Conservation (phyloP, 2,329 filamentous ascomycete species). For the Colletotrichum trifolii region DNA sequence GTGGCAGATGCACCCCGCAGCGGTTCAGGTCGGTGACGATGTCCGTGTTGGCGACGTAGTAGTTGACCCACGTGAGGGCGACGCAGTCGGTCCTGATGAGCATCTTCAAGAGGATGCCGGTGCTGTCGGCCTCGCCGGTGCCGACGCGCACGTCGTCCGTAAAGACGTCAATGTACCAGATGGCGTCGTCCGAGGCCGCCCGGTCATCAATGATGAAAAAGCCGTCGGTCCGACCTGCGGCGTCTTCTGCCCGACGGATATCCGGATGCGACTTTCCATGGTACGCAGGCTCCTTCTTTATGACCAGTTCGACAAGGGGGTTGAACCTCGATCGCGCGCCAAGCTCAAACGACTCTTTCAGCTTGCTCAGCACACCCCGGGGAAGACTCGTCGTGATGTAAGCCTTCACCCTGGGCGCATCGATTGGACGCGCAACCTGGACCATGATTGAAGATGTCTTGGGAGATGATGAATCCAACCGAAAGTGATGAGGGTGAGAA, state of each 20-base stretch:
- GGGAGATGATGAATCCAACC: no score
- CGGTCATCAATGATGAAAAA: slow-evolving; percentile 40
- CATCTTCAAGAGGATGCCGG: slow-evolving; percentile 39
- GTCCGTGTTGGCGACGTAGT: slow-evolving; percentile 39
- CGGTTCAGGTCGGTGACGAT: slow-evolving; percentile 39
- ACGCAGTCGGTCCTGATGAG: slow-evolving; percentile 38
- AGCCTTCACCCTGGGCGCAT: background rate
- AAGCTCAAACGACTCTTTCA: slow-evolving; percentile 39
- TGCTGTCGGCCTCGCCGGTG: slow-evolving; percentile 32
- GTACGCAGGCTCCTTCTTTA: slow-evolving; percentile 38
- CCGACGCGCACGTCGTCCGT: slow-evolving; percentile 37
- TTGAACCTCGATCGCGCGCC: slow-evolving; percentile 38
- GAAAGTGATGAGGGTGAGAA: no score
- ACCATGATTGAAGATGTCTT: background rate
- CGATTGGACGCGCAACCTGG: background rate
- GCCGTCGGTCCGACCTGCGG: slow-evolving; percentile 33
- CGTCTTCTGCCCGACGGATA: slow-evolving; percentile 39
- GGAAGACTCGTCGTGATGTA: background rate
- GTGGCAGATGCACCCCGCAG: slow-evolving; percentile 37
- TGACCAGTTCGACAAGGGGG: slow-evolving; percentile 39
- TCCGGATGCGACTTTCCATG: slow-evolving; percentile 37
- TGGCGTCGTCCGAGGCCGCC: slow-evolving; percentile 20
- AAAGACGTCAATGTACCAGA: slow-evolving; percentile 40
- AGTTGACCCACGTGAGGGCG: slow-evolving; percentile 38
- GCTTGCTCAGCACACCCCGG: background rate